These are phyloP conservation scores for Hyparrhenia diplandra DNA, from an alignment of 176 grass and related monocot species.

Conservation along the genomic window DNA sequence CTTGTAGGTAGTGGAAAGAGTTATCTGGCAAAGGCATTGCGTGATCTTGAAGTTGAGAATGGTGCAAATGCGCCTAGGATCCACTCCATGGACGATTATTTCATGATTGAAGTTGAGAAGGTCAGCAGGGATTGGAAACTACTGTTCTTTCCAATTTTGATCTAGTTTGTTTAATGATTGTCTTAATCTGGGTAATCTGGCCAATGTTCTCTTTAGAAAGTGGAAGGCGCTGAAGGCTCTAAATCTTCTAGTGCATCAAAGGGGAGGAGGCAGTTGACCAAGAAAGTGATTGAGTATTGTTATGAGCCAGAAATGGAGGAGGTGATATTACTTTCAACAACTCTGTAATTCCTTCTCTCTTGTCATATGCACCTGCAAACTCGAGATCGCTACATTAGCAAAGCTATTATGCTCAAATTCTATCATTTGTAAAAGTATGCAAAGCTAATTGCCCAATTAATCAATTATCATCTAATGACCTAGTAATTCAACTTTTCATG, in stretches of 20 bases:
- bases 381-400: background rate
- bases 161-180: constrained; percentile 7
- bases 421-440: background rate
- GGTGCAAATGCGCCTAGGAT: constrained; percentile 90
- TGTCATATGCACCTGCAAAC: background rate
- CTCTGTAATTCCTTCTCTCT: constrained; percentile 7
- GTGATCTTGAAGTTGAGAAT: constrained; percentile 91
- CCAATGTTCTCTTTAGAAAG: constrained; percentile 39
- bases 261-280: constrained; percentile 79
- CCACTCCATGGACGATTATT: constrained; percentile 99
- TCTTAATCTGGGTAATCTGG: constrained; percentile 15
- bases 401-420: background rate
- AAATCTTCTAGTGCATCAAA: constrained; percentile 63
- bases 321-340: constrained; percentile 46
- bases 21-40: constrained; percentile 85
- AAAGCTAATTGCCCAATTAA: background rate
- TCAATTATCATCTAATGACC: background rate
- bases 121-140: constrained; percentile 29
- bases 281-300: constrained; percentile 96
- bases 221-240: constrained; percentile 59
- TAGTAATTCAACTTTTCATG: background rate
- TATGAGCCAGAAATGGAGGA: constrained; percentile 99
- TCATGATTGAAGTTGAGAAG: constrained; percentile 99
- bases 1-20: constrained; percentile 94
- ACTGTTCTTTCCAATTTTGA: background rate